Evolutionary conservation across 306 rosid species (phyloP), one percentile per base, ranked within the genome.

Genomic region (Sindora glabra): DNA sequence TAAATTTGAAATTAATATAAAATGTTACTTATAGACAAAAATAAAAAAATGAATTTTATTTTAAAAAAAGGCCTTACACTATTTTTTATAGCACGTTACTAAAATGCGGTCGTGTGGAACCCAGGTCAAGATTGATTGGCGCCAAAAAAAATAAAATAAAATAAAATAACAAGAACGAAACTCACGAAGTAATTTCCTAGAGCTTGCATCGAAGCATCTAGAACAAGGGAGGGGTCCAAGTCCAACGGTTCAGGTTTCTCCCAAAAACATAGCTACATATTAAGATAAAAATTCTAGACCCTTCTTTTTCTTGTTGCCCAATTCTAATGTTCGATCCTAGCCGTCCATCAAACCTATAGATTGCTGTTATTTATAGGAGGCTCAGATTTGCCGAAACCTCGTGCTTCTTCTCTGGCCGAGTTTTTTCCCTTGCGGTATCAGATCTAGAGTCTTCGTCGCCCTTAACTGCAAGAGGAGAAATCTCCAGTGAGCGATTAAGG

Each of bases 211-310:
- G 84, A 75, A 79, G 68, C 57, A 63, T 71, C 81, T 18, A 40
- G 81, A 70, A 69, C 23, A 37, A 67, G 23, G 11, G n/a, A n/a
- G n/a, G n/a, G n/a, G n/a, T n/a, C n/a, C n/a, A 23, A 15, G 62
- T 69, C 72, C 21, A 47, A 56, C 77, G 66, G 79, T 40, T 19
- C 29, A 62, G 39, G 39, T 3, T 18, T 18, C 37, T 26, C 67
- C 12, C 45, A 10, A 25, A 4, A 33, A 30, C 44, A 38, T 8
- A 46, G 37, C 16, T 0, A 27, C 48, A 10, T n/a, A n/a, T n/a
- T n/a, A 26, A 17, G 4, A 4, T 4, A 4, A 12, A 48, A 10
- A 46, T 79, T 79, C 84, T 67, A 79, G 84, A 79, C 25, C 63
- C 72, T 74, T 79, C 84, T 14, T 9, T 0, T 13, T n/a, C n/a